A percentile compares a stretch with the other conserved stretches of the same genome.
phyloP scores from a whole-genome alignment of 2,329 filamentous ascomycete genomes.

The Fusarium sp. region DNA sequence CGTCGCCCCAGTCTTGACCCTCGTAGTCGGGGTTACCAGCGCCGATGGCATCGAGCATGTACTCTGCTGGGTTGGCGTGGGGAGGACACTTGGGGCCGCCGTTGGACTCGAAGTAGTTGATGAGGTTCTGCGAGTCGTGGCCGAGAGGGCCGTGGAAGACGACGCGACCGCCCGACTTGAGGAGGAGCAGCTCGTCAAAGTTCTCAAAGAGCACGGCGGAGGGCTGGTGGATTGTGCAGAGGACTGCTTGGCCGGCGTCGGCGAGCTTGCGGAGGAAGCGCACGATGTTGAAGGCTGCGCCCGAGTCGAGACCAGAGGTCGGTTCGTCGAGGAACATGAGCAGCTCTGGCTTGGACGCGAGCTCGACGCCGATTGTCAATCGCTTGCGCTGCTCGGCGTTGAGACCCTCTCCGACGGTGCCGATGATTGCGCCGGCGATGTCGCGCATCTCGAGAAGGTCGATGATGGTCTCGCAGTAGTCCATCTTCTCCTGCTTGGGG shows the following conservation, averaged over 20 bases:
- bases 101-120: conserved; percentile 64
- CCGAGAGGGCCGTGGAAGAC: conserved; percentile 67
- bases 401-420: conserved; percentile 67
- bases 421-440: conserved; percentile 73
- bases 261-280: conserved; percentile 71
- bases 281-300: conserved; percentile 70
- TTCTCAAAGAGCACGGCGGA: conserved; percentile 65
- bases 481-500: conserved; percentile 70
- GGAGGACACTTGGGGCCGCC: conserved; percentile 60
- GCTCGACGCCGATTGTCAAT: conserved; percentile 66
- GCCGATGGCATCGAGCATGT: conserved; percentile 68
- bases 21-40: conserved; percentile 70
- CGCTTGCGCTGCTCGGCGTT: conserved; percentile 69
- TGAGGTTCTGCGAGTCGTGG: conserved; percentile 58
- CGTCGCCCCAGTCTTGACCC: conserved; percentile 70
- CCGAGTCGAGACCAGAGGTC: conserved; percentile 67
- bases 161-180: conserved; percentile 63
- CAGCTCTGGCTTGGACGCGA: conserved; percentile 67
- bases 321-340: conserved; percentile 74
- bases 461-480: conserved; percentile 75
- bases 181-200: conserved; percentile 66
- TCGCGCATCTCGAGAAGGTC: conserved; percentile 74
- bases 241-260: conserved; percentile 67
- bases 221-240: conserved; percentile 71
- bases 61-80: conserved; percentile 64